Evolutionary conservation across 169 alveolate genomes (phyloP).

Genomic region (Cryptosporidium sp.): DNA sequence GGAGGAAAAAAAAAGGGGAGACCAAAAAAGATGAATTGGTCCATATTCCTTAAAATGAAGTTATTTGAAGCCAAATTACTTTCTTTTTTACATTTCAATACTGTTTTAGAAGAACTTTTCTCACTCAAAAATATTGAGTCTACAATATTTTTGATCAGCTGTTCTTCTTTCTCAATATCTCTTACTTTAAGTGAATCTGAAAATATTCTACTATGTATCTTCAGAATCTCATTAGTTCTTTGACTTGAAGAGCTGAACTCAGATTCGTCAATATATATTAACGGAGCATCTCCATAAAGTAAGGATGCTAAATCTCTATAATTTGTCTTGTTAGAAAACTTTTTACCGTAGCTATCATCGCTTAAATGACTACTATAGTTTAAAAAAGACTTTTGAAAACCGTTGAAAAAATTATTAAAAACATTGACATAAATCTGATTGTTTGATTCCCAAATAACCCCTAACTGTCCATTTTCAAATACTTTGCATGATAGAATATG

Average conservation of each 20-base stretch:
- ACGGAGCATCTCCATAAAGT: constrained; percentile 64
- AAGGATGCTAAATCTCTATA: constrained; percentile 53
- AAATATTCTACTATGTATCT: constrained; percentile 49
- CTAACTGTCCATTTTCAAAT: constrained; percentile 43
- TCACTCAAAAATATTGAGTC: neutral
- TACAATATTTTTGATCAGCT: constrained; percentile 7
- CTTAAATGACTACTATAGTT: neutral
- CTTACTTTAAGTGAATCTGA: constrained; percentile 48
- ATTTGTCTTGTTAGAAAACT: neutral
- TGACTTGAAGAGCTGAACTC: constrained; percentile 27
- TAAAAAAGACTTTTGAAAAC: neutral
- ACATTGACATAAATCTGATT: constrained; percentile 39
- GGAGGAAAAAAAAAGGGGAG: constrained; percentile 21
- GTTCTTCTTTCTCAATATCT: constrained; percentile 65
- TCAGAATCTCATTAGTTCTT: constrained; percentile 54
- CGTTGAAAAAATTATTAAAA: constrained; percentile 22
- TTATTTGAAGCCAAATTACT: neutral
- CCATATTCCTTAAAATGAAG: constrained; percentile 20
- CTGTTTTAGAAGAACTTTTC: neutral
- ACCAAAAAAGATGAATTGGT: constrained; percentile 18
- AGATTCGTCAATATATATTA: constrained; percentile 30
- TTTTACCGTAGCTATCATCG: neutral
- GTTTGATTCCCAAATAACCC: constrained; percentile 41
- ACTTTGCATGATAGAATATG: constrained; percentile 29
- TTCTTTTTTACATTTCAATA: neutral